A percentile compares a stretch with the other conserved stretches of the same genome.
phyloP scores from a whole-genome alignment of 2,329 filamentous ascomycete species.

The Saccharata proteae region DNA sequence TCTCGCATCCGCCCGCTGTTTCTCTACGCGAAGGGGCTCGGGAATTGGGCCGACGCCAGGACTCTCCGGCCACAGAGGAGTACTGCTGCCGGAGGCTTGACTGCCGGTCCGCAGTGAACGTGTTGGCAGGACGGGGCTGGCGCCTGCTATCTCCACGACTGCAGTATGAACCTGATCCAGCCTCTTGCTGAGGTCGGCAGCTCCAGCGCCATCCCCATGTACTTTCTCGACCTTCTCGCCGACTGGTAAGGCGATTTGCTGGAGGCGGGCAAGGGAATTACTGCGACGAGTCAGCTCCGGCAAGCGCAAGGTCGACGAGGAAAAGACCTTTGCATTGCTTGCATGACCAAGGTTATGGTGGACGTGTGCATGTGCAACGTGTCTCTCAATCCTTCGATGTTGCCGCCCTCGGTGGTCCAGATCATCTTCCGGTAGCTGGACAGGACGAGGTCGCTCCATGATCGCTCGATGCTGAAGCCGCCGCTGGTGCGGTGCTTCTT shows the following conservation, averaged over 20 bases:
- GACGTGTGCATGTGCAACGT: slow-evolving; percentile 32
- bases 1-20: too few relatives aligned
- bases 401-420: slow-evolving; percentile 34
- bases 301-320: not conserved
- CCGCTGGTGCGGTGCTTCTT: slow-evolving; percentile 27
- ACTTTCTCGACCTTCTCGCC: slow-evolving; percentile 21
- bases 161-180: slow-evolving; percentile 20
- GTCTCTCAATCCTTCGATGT: slow-evolving; percentile 26
- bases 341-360: slow-evolving; percentile 27
- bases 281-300: not conserved
- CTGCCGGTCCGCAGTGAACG: slow-evolving; percentile 3
- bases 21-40: slow-evolving; percentile 4
- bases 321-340: slow-evolving; percentile 29
- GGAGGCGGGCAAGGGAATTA: slow-evolving; percentile 12
- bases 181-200: slow-evolving; percentile 16
- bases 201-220: slow-evolving; percentile 13
- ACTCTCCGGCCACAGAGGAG: slow-evolving; percentile 3
- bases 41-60: slow-evolving; percentile 3
- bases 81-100: slow-evolving; percentile 6
- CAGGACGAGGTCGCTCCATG: slow-evolving; percentile 32
- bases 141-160: slow-evolving; percentile 15
- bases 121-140: slow-evolving; percentile 9
- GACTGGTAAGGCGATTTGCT: slow-evolving; percentile 19
- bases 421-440: slow-evolving; percentile 30
- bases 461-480: slow-evolving; percentile 30